Conservation (phyloP, 228 moss, liverwort and hornwort species). For the Sphagnum fallax region DNA sequence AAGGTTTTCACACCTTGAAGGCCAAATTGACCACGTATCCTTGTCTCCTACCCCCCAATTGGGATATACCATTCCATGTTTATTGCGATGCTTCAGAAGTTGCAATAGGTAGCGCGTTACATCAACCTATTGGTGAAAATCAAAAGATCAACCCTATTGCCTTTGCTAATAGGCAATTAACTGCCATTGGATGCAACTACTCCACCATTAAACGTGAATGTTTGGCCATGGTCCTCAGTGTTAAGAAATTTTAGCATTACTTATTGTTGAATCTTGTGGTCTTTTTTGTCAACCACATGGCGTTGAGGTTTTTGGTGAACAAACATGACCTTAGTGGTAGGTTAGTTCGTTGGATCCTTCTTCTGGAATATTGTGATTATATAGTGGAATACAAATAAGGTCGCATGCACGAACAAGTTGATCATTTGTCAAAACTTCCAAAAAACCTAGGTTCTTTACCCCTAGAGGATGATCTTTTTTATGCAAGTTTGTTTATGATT, state of each 20-base stretch:
- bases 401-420: background rate
- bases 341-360: background rate
- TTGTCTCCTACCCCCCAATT: background rate
- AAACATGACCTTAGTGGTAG: background rate
- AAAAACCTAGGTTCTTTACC: background rate
- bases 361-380: constrained; percentile 5
- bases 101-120: background rate
- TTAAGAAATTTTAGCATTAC: constrained; percentile 1
- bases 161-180: constrained; percentile 1
- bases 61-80: constrained; percentile 2
- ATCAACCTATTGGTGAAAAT: background rate
- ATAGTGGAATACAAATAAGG: constrained; percentile 2
- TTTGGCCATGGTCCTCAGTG: background rate
- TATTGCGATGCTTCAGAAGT: background rate
- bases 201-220: constrained; percentile 3
- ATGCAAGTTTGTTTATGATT: background rate
- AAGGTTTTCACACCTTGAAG: background rate
- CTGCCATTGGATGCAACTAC: background rate
- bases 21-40: background rate
- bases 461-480: background rate
- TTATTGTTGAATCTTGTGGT: background rate
- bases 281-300: background rate
- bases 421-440: background rate
- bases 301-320: background rate
- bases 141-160: background rate